Evolutionary conservation across 192 early-diverging fungal genomes (phyloP), one percentile per base, ranked within the genome.

Genomic region (Entophlyctis luteolus): DNA sequence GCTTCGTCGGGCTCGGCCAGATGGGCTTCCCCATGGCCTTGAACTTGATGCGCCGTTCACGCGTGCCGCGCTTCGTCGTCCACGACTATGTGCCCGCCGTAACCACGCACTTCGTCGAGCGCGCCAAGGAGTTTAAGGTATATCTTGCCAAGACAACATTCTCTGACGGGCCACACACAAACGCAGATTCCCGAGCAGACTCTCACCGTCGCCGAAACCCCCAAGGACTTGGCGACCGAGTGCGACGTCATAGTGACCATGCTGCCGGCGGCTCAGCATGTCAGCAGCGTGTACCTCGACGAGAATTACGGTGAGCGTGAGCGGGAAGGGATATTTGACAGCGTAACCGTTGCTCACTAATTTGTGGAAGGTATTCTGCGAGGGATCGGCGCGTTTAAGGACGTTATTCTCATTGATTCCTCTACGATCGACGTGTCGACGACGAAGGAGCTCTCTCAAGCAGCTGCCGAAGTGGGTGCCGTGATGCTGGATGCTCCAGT

Each of bases 1-100:
- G 93, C 5, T 92, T 94, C 63, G 89, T 98, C 54, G 96, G 96
- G 1, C 82, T 98, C 18, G 96, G 96, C 25, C 70, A 76, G 57
- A 79, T 79, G 89, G 92, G 96, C 25, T 90, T 82, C 65, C 87
- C 88, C 57, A 98, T 98, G 96, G 93, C 96, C 59, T 79, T 75
- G 55, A 95, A 98, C 75, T 77, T 97, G 18, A 79, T 79, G 59
- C 52, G 74, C 14, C 87, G 88, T 65, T 75, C 78, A 4, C 42
- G 45, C 14, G 33, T 59, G 20, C 55, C 68, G 8, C 74, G 81
- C 18, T 85, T 95, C 33, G 70, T 91, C 53, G 77, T 96, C 6
- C 85, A 86, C 74, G 95, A 98, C 63, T 72, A 83, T 49, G 84
- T 88, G 72, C 54, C 77, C 46, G 65, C 33, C 14, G 79, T 84